Percentiles rank a stretch among this genome's conserved stretches.
Conservation (phyloP, 371 early-diverging fungal species). For the Capillidium rhysosporum region DNA sequence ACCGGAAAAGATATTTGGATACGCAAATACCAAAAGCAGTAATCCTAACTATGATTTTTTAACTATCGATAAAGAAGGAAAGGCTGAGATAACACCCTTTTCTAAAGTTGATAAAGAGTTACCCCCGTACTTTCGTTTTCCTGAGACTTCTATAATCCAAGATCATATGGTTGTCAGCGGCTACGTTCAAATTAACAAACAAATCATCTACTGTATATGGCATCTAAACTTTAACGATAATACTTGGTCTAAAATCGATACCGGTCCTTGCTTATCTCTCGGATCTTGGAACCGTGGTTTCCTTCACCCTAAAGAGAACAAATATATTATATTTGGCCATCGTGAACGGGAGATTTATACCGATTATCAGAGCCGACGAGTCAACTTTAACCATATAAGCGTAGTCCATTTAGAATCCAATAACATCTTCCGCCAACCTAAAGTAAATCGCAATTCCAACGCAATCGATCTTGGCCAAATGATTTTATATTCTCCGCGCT, state of each 20-base stretch:
- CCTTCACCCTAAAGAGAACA: conserved; percentile 30
- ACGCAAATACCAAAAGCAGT: conserved; percentile 1
- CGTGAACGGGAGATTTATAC: conserved; percentile 38
- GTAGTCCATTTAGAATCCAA: conserved; percentile 50
- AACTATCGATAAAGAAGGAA: neutral
- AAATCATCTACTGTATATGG: conserved; percentile 52
- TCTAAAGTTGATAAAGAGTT: conserved; percentile 18
- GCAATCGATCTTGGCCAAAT: neutral
- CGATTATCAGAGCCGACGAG: conserved; percentile 55
- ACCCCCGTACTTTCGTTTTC: conserved; percentile 65
- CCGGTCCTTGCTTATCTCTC: conserved; percentile 33
- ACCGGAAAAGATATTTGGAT: neutral
- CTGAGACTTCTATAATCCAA: conserved; percentile 37
- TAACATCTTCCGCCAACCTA: conserved; percentile 36
- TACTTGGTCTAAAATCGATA: conserved; percentile 45
- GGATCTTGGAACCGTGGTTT: conserved; percentile 67
- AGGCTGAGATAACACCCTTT: neutral
- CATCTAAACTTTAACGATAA: conserved; percentile 37
- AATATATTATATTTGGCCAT: conserved; percentile 48
- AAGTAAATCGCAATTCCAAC: neutral
- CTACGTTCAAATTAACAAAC: conserved; percentile 41
- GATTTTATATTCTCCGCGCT: neutral
- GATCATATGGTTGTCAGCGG: conserved; percentile 53
- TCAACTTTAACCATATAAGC: conserved; percentile 53
- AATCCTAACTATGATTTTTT: neutral